phyloP scores from a whole-genome alignment of 2,329 filamentous ascomycete genomes.

The Talaromyces sp. region DNA sequence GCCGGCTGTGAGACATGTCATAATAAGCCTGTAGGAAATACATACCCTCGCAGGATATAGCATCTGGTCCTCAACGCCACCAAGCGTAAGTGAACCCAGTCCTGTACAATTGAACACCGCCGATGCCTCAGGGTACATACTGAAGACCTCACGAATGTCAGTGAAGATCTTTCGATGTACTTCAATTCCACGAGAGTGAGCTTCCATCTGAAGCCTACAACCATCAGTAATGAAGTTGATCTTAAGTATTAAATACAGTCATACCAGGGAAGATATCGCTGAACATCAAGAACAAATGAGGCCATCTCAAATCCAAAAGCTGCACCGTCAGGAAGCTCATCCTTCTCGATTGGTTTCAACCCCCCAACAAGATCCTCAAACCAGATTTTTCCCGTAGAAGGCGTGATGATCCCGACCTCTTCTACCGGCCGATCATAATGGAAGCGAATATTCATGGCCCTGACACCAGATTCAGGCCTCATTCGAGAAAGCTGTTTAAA shows the following conservation, averaged over 20 bases:
- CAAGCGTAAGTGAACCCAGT: background rate
- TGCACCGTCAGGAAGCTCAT: conserved; percentile 13
- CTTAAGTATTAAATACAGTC: background rate
- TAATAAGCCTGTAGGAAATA: background rate
- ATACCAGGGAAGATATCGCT: conserved; percentile 17
- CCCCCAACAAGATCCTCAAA: conserved; percentile 17
- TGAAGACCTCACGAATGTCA: conserved; percentile 15
- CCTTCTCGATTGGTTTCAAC: conserved; percentile 14
- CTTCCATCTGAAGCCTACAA: conserved; percentile 17
- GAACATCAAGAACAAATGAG: conserved; percentile 17
- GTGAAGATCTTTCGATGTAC: conserved; percentile 16
- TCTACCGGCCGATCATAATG: conserved; percentile 13
- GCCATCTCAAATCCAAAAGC: conserved; percentile 17
- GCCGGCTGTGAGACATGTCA: conserved; percentile 10
- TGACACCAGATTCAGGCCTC: conserved; percentile 13
- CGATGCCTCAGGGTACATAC: conserved; percentile 3
- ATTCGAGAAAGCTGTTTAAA: conserved; percentile 12
- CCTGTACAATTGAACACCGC: background rate
- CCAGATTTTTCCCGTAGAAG: conserved; percentile 13
- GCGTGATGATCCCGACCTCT: conserved; percentile 13
- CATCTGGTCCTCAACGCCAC: background rate
- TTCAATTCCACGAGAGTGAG: conserved; percentile 15
- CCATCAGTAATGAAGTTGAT: background rate
- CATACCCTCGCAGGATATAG: background rate
- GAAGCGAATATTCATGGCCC: conserved; percentile 16